Base-by-base conservation (phyloP, 1,284 basidiomycete species). In the Ceratobasidium sp. region DNA sequence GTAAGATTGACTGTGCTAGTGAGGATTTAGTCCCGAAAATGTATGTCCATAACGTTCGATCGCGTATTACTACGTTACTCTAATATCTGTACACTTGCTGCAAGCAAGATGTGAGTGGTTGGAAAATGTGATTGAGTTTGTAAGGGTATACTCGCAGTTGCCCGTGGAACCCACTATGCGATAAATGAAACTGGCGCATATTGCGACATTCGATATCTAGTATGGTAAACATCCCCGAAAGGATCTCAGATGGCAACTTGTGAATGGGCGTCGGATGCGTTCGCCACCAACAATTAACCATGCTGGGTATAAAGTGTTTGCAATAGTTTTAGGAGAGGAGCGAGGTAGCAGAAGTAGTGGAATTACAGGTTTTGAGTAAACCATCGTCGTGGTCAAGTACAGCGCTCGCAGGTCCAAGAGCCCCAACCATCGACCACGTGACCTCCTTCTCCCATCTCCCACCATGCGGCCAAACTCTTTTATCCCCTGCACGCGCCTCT, bases 41-140 rank as follows among this genome's bases (percentile, higher is more conserved):
- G 32, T 23, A 52, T n/a, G 26, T 38, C 62, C 62, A 66, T 13
- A 66, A 23, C 18, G n/a, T n/a, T 21, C 46, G 62, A 9, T 52
- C 35, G 62, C 50, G 32, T 46, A 52, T 21, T 1, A 16, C 44
- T 23, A 30, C n/a, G 14, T 21, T 26, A 14, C 62, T 18, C 62
- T 30, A 66, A 14, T 38, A 47, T 9, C 32, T 30, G 21, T 46
- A 66, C n/a, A 66, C 62, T 32, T 66, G 62, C 62, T 66, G 47
- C 8, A 52, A 41, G 9, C 32, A 7, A 52, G n/a, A 18, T 8
- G 5, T 57, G 28, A 57, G 32, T 21, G 2, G 21, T 26, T 32
- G 11, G 35, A 32, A 32, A 21, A 18, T 38, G 11, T 11, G 35
- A n/a, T 38, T 38, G 1, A 57, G 30, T 11, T 35, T 32, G 28